Evolutionary conservation across 176 grass and related monocot species (phyloP).

Genomic region (Tuctoria greenei): DNA sequence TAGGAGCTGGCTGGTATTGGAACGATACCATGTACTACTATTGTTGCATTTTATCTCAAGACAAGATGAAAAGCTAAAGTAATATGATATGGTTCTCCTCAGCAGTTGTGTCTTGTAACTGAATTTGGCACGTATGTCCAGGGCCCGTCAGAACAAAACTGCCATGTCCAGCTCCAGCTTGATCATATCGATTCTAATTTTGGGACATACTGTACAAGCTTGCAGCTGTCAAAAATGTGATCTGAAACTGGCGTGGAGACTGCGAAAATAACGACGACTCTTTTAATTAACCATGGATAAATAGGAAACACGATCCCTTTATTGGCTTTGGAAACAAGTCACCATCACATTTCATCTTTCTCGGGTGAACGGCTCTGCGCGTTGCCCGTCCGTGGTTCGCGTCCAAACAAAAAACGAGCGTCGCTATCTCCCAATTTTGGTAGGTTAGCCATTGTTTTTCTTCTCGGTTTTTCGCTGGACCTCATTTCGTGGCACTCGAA

Average conservation of each 20-base stretch:
- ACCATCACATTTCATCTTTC: not conserved
- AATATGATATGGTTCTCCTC: constrained; percentile 24
- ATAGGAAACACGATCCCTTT: constrained; percentile 1
- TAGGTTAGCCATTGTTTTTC: constrained; percentile 46
- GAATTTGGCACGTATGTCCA: not conserved
- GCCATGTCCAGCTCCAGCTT: not conserved
- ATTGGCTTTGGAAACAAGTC: constrained; percentile 24
- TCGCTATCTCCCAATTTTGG: constrained; percentile 42
- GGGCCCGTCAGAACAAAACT: not conserved
- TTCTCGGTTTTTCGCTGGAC: constrained; percentile 38
- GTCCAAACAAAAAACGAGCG: constrained; percentile 8
- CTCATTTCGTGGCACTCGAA: constrained; percentile 29
- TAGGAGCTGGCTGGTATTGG: constrained; percentile 23
- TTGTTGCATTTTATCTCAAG: constrained; percentile 17
- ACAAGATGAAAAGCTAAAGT: constrained; percentile 18
- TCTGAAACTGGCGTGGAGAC: not conserved
- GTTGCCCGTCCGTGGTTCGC: constrained; percentile 7
- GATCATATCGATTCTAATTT: not conserved
- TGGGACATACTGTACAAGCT: not conserved
- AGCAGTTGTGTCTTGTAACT: not conserved
- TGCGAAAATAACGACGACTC: not conserved
- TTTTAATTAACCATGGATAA: not conserved
- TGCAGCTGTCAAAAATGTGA: not conserved
- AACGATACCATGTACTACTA: constrained; percentile 24
- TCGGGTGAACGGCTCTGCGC: not conserved